Evolutionary conservation across 2,329 filamentous ascomycete species (phyloP), one percentile per base, ranked within the genome.

Genomic region (Calonectria pseudoturangicola): DNA sequence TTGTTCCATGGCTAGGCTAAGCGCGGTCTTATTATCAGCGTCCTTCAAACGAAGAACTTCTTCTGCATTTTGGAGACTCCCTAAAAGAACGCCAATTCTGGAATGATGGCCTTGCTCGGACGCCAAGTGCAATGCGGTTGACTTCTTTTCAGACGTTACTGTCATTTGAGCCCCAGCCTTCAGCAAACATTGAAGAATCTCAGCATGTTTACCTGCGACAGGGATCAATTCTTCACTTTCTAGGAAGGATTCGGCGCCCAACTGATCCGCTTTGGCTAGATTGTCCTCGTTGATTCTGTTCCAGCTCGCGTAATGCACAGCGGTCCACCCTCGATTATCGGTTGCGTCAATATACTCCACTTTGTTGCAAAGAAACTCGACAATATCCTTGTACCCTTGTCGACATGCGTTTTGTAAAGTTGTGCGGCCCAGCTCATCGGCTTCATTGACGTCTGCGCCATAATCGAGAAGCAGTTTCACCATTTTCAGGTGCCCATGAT

Each of bases 21-120:
- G 33, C 2, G 54, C 54, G 1, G 54, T 60, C 33, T 60, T 60
- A 8, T 60, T 12, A 4, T 41, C 33, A 28, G n/a, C 21, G 33
- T 60, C n/a, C 8, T 8, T 60, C 5, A 60, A 7, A 3, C 36
- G 15, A 16, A 60, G 54, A 8, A 41, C 16, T 39, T 41, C 36
- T 60, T 60, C 54, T 9, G 27, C 21, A 2, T 41, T 9, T 7
- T 41, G 33, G 8, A 60, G 13, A 10, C 18, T 41, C 13, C 33
- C 54, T 25, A 60, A 27, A 8, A 60, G 21, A 9, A 60, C 25
- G 36, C 33, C 39, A 16, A 60, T 7, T 25, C 54, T 25, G 7
- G 54, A 60, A 18, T 60, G 54, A 28, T 60, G 54, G 8, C 54
- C 54, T 12, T 60, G 54, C 33, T 60, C 54, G 12, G 54, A 60